Evolutionary conservation across 1,139 yeast genomes (phyloP), one percentile per base, ranked within the genome.

Genomic region (Lodderomyces margitis): DNA sequence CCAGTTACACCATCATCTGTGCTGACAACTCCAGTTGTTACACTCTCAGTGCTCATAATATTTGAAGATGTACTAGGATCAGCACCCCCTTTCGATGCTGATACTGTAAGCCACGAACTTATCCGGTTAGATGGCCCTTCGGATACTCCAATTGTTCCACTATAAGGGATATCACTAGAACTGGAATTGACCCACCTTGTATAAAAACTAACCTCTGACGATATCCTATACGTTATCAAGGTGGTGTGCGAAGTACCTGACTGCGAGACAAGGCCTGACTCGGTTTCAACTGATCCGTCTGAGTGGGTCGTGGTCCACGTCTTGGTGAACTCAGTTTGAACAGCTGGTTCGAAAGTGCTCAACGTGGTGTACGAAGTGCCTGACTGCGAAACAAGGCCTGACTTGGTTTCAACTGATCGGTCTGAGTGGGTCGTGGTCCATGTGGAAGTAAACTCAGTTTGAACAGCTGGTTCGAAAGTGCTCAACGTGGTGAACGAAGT

Each of bases 381-480:
- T 16, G 34, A 34, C 21, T 32, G 37, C 9, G 37, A 24, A 5
- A 42, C 45, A 8, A 42, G 20, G 5, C 45, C 45, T 14, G 45
- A 36, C 4, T 42, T 47, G 21, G 56, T 53, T 7, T 36, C 34
- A 36, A 43, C 42, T n/a, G 45, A 37, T 10, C 58, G 57, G 41
- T 47, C 51, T 12, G 48, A 10, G 9, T 39, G 39, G 7, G 58
- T 54, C 16, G 55, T 49, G 12, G 49, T 40, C 45, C 48, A 50
- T 7, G 55, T 52, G 14, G 56, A 52, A n/a, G 51, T 49, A 43
- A 42, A 49, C 24, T 46, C 51, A 30, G 53, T 47, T 12, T 15
- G 12, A n/a, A 14, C 8, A 23, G 33, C 23, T 20, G 10, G 28
- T 8, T 8, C 25, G 23, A 24, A 34, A 11, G 37, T 38, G 3